Evolutionary conservation across 2,329 filamentous ascomycete species (phyloP), one percentile per base, ranked within the genome.

Genomic region (Gaeumannomyces sp.): DNA sequence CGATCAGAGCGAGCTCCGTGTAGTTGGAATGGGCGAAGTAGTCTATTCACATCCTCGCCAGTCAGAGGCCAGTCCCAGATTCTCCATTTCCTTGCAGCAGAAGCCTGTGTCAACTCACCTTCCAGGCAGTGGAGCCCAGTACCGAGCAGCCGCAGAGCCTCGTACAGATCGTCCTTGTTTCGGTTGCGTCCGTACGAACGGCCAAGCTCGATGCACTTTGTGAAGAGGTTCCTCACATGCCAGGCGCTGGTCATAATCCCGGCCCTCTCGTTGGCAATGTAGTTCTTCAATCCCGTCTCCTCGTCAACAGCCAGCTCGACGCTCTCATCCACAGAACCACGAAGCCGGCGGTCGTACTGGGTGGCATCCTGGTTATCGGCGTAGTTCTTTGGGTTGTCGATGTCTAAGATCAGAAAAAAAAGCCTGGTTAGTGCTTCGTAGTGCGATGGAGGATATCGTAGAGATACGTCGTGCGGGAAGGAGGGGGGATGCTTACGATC

Each of bases 21-120:
- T 96, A 97, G 81, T 97, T 97, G 75, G 92, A 96, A 78, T 97
- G 94, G 22, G 93, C 94, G 64, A 93, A 89, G 79, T 89, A 98
- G 74, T 97, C 93, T 85, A 64, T 7, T 3, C 38, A 16, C 27
- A 59, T 53, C 11, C 35, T 4, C 63, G 38, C 33, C 50, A 29
- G 53, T 53, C 22, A 63, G 27, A 50, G 31, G 59, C 19, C 29
- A 27, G 8, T 5, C 14, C n/a, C 4, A 25, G n/a, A 53, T 1
- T 10, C n/a, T 27, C 25, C n/a, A 28, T 2, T 0, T 22, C 13
- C 14, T 38, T 61, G 22, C 8, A 19, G 10, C 45, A 11, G 45
- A 25, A 4, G n/a, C 45, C 10, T 7, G 45, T 8, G 59, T 7
- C 29, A 29, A 71, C 76, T 69, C 72, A 86, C 85, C 86, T 79